Evolutionary conservation across 129 eudicot species (phyloP).

Genomic region (Artemisia tridentata): DNA sequence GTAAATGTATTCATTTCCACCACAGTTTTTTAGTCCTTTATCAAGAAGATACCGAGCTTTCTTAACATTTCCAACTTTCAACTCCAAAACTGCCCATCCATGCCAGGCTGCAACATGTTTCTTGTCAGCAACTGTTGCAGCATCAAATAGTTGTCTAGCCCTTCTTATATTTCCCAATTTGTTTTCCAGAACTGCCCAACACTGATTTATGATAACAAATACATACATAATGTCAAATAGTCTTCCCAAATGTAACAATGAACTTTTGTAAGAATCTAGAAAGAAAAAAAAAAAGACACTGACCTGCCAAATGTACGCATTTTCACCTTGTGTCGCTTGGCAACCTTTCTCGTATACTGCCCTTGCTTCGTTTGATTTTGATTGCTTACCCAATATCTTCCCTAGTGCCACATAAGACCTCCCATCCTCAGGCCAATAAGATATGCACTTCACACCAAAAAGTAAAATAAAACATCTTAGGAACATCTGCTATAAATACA

Average conservation of each 20-base stretch:
- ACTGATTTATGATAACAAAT: conserved; percentile 45
- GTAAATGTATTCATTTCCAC: conserved; percentile 84
- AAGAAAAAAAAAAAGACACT: conserved; percentile 16
- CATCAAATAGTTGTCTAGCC: conserved; percentile 90
- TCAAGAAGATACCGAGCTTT: conserved; percentile 86
- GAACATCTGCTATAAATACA: conserved; percentile 14
- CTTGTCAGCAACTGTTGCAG: conserved; percentile 98
- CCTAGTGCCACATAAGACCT: conserved; percentile 91
- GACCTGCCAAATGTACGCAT: conserved; percentile 99
- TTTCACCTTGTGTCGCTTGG: conserved; percentile 99
- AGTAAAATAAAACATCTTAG: conserved; percentile 12
- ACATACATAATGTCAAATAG: not conserved
- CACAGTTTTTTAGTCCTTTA: conserved; percentile 75
- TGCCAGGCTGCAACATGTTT: conserved; percentile 98
- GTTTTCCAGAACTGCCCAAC: conserved; percentile 96
- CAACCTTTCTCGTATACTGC: conserved; percentile 88
- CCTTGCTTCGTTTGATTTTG: conserved; percentile 76
- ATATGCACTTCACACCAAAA: conserved; percentile 63
- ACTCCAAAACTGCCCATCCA: conserved; percentile 98
- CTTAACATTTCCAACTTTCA: conserved; percentile 73
- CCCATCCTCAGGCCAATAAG: conserved; percentile 96
- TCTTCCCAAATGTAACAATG: not conserved
- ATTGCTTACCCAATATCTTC: conserved; percentile 75
- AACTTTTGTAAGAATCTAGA: not conserved
- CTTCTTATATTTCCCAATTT: conserved; percentile 78